Evolutionary conservation across 1,284 basidiomycete genomes (phyloP).

Genomic region (Cerioporus squamosus): DNA sequence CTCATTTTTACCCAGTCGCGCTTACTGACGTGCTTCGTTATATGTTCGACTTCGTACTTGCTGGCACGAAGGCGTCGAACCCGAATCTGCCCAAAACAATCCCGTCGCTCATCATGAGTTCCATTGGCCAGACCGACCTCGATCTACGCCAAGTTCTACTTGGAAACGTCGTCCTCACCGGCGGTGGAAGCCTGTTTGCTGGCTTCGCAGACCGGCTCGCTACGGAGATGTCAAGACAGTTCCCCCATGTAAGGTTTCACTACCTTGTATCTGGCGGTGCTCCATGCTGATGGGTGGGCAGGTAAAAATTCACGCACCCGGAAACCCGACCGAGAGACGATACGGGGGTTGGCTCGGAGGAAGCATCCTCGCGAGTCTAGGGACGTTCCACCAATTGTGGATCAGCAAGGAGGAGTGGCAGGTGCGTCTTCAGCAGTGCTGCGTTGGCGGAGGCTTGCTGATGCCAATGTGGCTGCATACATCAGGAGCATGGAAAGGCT

Average conservation of each 20-base stretch:
- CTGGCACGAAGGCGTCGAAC: slow-evolving; percentile 55
- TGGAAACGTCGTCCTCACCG: slow-evolving; percentile 93
- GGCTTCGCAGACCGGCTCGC: slow-evolving; percentile 89
- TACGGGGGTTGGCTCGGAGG: slow-evolving; percentile 95
- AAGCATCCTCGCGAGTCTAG: slow-evolving; percentile 89
- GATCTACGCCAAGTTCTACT: slow-evolving; percentile 91
- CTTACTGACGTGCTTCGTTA: not conserved
- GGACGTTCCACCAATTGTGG: slow-evolving; percentile 97
- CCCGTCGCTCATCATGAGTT: slow-evolving; percentile 78
- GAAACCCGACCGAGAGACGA: slow-evolving; percentile 85
- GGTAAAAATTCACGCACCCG: slow-evolving; percentile 89
- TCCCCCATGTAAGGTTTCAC: slow-evolving; percentile 72
- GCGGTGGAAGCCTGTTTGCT: slow-evolving; percentile 86
- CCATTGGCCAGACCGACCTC: slow-evolving; percentile 86
- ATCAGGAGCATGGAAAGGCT: slow-evolving; percentile 74
- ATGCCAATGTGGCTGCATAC: too few relatives aligned
- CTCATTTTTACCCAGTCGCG: not conserved
- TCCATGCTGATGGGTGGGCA: slow-evolving; percentile 29
- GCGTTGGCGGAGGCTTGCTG: not conserved
- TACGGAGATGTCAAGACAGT: slow-evolving; percentile 77
- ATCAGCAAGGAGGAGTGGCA: slow-evolving; percentile 92
- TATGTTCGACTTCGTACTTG: not conserved
- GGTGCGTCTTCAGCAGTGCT: slow-evolving; percentile 47
- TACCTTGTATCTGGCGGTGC: not conserved
- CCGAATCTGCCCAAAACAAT: slow-evolving; percentile 76